These are phyloP conservation scores for Rheum nobile DNA, from an alignment of 148 eudicot species.

Conservation along the genomic window DNA sequence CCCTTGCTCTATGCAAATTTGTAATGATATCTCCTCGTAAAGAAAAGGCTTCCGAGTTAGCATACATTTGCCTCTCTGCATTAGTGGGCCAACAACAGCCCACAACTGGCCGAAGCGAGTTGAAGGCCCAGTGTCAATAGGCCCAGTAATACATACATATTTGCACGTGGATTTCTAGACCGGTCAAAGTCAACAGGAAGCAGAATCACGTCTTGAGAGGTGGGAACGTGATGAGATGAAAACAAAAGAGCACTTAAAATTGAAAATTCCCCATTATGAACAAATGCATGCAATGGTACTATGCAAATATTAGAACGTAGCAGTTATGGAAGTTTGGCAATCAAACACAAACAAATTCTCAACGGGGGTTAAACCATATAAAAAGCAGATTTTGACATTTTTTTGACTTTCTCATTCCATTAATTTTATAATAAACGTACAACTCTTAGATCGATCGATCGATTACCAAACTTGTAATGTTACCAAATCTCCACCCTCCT, in stretches of 20 bases:
- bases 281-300: neutral
- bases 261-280: too few species aligned
- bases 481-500: neutral
- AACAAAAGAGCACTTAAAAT: too few species aligned
- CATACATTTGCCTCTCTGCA: too few species aligned
- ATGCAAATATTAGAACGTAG: neutral
- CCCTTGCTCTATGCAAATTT: too few species aligned
- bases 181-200: too few species aligned
- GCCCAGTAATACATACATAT: neutral
- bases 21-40: too few species aligned
- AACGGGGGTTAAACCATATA: neutral
- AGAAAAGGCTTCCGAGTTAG: too few species aligned
- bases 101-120: neutral
- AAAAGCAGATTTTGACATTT: neutral
- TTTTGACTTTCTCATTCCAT: neutral
- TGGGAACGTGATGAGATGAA: too few species aligned
- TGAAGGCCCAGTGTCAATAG: neutral
- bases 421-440: neutral
- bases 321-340: conserved; percentile 6
- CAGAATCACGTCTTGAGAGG: too few species aligned
- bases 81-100: too few species aligned
- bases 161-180: neutral
- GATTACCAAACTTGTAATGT: neutral
- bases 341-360: neutral
- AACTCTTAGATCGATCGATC: neutral